These are phyloP conservation scores for Glomus cerebriforme DNA, from an alignment of 192 early-diverging fungal genomes.

Conservation along the genomic window DNA sequence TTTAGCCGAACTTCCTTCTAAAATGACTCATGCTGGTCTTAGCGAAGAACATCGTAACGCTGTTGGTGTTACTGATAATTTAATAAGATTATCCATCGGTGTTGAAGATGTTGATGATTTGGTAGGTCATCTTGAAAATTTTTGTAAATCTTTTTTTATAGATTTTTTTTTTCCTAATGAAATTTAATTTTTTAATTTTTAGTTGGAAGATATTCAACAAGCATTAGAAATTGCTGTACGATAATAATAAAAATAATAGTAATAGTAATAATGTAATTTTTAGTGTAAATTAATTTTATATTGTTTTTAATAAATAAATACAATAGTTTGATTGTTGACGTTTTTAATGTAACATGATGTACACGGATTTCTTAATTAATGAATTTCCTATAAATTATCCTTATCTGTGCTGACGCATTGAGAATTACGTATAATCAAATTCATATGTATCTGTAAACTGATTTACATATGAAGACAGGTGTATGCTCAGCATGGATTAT, in stretches of 20 bases:
- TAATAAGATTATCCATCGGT: conserved; percentile 92
- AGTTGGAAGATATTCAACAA: conserved; percentile 24
- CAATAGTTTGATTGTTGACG: too few species aligned
- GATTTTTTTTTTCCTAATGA: background rate
- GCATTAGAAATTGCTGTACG: conserved; percentile 10
- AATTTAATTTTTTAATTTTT: background rate
- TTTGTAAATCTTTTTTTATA: background rate
- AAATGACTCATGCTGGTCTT: conserved; percentile 96
- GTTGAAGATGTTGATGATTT: conserved; percentile 91
- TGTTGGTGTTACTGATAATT: conserved; percentile 90
- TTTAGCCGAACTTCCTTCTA: conserved; percentile 88
- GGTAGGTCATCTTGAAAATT: conserved; percentile 16
- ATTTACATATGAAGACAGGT: too few species aligned
- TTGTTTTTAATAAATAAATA: too few species aligned
- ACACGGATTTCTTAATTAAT: too few species aligned
- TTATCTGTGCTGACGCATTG: too few species aligned
- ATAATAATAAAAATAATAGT: background rate
- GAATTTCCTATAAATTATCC: too few species aligned
- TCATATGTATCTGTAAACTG: too few species aligned
- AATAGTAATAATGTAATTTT: too few species aligned
- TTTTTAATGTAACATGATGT: too few species aligned
- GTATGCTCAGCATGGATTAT: too few species aligned
- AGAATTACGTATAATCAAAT: too few species aligned
- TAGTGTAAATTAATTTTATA: too few species aligned
- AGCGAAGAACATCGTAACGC: conserved; percentile 79